phyloP scores from a whole-genome alignment of 345 rosid genomes.

The Salix brachista region DNA sequence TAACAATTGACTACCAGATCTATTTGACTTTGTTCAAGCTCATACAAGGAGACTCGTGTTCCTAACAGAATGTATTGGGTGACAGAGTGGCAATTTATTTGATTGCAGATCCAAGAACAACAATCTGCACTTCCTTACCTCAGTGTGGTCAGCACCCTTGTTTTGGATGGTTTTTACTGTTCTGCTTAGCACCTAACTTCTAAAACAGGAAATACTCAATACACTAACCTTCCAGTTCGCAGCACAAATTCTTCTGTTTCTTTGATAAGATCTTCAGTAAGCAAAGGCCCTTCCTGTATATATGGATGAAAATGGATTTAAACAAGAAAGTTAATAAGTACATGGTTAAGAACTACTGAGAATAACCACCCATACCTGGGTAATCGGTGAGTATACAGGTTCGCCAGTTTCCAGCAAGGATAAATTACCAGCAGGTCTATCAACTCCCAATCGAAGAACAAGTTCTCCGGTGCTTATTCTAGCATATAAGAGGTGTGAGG shows the following conservation, averaged over 20 bases:
- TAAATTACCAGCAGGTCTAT: slow-evolving; percentile 48
- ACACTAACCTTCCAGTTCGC: slow-evolving; percentile 87
- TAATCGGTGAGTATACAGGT: slow-evolving; percentile 74
- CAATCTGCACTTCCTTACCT: too few relatives aligned
- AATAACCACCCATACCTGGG: slow-evolving; percentile 58
- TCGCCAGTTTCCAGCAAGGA: slow-evolving; percentile 91
- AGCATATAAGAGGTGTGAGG: slow-evolving; percentile 49
- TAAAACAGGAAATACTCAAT: background rate
- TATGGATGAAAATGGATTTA: slow-evolving; percentile 16
- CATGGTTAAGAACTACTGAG: slow-evolving; percentile 11
- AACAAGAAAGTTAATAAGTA: slow-evolving; percentile 8
- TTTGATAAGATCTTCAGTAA: slow-evolving; percentile 89
- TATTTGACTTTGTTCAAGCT: too few relatives aligned
- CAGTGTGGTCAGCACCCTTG: too few relatives aligned
- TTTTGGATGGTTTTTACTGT: too few relatives aligned
- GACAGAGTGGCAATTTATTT: too few relatives aligned
- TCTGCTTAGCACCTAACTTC: background rate
- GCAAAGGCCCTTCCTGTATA: slow-evolving; percentile 85
- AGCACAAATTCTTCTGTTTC: slow-evolving; percentile 96
- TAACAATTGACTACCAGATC: too few relatives aligned
- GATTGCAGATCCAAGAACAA: too few relatives aligned
- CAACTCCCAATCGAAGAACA: slow-evolving; percentile 69
- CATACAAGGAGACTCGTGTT: too few relatives aligned
- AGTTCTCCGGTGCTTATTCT: slow-evolving; percentile 61
- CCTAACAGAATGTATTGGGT: too few relatives aligned